Conservation (phyloP, 2,329 filamentous ascomycete species). For the Thelonectria discophora region DNA sequence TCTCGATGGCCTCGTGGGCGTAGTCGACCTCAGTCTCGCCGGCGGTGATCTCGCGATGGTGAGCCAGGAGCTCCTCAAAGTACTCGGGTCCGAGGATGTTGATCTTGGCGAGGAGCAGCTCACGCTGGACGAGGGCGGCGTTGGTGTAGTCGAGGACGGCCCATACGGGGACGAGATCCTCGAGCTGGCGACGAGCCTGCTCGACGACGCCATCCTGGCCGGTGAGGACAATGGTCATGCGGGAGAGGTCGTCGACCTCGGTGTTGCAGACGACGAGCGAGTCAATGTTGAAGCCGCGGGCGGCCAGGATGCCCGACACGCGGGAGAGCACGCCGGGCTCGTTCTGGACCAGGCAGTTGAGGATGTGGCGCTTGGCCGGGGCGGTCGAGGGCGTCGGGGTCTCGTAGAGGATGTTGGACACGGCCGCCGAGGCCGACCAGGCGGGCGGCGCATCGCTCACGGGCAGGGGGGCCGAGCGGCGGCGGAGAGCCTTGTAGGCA, state of each 20-base stretch:
- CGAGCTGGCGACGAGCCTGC: constrained; percentile 92
- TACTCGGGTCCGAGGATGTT: constrained; percentile 97
- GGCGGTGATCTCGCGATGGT: constrained; percentile 87
- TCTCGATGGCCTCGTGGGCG: constrained; percentile 47
- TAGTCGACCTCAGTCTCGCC: constrained; percentile 57
- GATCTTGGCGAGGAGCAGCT: constrained; percentile 94
- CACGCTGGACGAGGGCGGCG: constrained; percentile 92
- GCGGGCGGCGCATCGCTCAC: constrained; percentile 78
- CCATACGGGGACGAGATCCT: constrained; percentile 98
- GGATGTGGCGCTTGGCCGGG: constrained; percentile 91
- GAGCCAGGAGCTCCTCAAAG: constrained; percentile 94
- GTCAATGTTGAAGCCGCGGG: constrained; percentile 98
- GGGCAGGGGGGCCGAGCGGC: constrained; percentile 85
- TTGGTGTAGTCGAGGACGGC: constrained; percentile 96
- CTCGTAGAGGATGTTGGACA: constrained; percentile 99
- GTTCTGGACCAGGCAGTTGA: constrained; percentile 99
- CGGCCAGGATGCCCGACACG: constrained; percentile 94
- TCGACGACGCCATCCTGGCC: constrained; percentile 97
- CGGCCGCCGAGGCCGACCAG: constrained; percentile 92
- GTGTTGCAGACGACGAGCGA: constrained; percentile 97
- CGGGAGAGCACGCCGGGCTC: constrained; percentile 97
- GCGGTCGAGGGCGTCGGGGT: constrained; percentile 84
- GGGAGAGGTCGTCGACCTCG: constrained; percentile 93
- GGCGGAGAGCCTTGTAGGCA: constrained; percentile 96
- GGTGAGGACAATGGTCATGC: constrained; percentile 98